phyloP scores from a whole-genome alignment of 495 filamentous ascomycete species.

The Hypoxylon fuscum region DNA sequence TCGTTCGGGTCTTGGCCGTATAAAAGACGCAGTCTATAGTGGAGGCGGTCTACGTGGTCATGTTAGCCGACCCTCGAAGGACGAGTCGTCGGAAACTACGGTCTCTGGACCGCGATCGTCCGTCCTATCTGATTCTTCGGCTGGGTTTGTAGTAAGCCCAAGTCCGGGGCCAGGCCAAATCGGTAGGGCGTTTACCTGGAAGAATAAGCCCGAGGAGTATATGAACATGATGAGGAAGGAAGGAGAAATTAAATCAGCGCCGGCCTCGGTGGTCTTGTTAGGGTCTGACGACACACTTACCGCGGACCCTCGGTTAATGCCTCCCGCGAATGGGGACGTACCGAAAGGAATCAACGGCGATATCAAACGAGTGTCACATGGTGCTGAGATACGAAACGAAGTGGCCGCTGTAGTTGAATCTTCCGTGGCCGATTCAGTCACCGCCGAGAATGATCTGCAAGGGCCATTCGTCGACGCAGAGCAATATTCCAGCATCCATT shows the following conservation, averaged over 20 bases:
- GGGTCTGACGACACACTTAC: constrained; percentile 20
- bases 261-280: constrained; percentile 25
- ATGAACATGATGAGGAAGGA: constrained; percentile 48
- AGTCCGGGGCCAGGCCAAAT: constrained; percentile 34
- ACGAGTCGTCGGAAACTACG: constrained; percentile 49
- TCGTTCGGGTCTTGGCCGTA: constrained; percentile 80
- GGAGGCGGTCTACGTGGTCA: constrained; percentile 63
- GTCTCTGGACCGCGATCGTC: constrained; percentile 49
- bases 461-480: constrained; percentile 50
- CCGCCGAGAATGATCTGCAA: constrained; percentile 56
- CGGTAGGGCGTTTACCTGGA: constrained; percentile 63
- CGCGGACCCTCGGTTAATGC: constrained; percentile 16
- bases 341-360: constrained; percentile 30
- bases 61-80: constrained; percentile 56
- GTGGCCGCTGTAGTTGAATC: constrained; percentile 31
- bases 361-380: constrained; percentile 28
- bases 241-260: constrained; percentile 38
- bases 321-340: constrained; percentile 19
- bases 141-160: constrained; percentile 31
- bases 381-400: constrained; percentile 31
- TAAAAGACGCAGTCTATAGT: constrained; percentile 78
- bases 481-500: constrained; percentile 18
- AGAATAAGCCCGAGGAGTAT: constrained; percentile 65
- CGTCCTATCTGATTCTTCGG: constrained; percentile 49
- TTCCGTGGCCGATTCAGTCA: constrained; percentile 54